A percentile compares a stretch with the other conserved stretches of the same genome.
These are phyloP conservation scores for Polytrichum commune DNA, from an alignment of 225 moss, liverwort and hornwort genomes.

Conservation along the genomic window DNA sequence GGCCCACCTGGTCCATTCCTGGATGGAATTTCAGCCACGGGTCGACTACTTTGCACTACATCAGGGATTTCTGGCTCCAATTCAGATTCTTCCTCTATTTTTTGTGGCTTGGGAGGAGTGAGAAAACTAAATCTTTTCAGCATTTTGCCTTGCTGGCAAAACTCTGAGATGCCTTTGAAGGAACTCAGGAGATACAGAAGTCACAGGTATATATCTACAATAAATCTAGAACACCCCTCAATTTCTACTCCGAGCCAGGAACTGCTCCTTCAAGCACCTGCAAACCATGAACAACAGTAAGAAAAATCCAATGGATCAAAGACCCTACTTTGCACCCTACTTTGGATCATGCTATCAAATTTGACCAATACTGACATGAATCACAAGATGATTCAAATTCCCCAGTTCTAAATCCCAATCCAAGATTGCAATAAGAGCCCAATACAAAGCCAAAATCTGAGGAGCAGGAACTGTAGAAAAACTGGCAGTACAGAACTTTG, in stretches of 20 bases:
- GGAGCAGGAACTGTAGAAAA: too few relatives aligned
- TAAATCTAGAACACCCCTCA: too few relatives aligned
- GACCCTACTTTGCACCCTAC: too few relatives aligned
- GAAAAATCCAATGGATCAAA: neutral
- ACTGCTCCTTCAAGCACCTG: neutral
- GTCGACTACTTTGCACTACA: conserved; percentile 33
- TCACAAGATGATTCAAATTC: too few relatives aligned
- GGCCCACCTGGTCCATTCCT: conserved; percentile 33
- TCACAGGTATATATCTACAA: neutral
- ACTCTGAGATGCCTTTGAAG: neutral
- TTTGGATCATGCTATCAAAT: too few relatives aligned
- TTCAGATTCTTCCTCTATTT: conserved; percentile 19
- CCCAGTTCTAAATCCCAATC: too few relatives aligned
- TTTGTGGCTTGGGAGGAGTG: conserved; percentile 21
- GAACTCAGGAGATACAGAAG: neutral
- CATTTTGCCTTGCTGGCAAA: conserved; percentile 30
- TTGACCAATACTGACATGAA: too few relatives aligned
- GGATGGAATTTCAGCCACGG: conserved; percentile 11
- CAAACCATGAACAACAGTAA: neutral
- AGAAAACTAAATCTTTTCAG: conserved; percentile 46
- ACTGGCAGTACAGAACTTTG: too few relatives aligned
- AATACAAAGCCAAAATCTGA: too few relatives aligned
- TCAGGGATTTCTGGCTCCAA: conserved; percentile 26
- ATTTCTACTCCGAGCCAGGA: neutral
- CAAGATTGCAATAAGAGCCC: too few relatives aligned